Percentiles rank a stretch among this genome's conserved stretches.
phyloP scores from a whole-genome alignment of 2,329 filamentous ascomycete genomes.

The Cordyceps pruinosa region DNA sequence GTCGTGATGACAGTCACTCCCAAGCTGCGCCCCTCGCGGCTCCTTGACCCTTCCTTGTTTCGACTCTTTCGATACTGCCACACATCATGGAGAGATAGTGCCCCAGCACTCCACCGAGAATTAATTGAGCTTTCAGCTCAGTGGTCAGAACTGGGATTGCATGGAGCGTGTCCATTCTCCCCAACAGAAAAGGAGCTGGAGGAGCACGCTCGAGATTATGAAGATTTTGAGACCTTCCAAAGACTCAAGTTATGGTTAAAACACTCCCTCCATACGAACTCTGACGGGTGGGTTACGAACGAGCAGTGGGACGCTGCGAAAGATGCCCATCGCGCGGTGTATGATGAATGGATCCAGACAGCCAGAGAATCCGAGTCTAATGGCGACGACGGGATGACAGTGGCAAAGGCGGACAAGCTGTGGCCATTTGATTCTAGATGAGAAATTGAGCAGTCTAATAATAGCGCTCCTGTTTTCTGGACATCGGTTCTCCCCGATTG shows the following conservation, averaged over 20 bases:
- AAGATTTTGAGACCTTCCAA: not conserved
- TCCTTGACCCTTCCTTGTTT: not conserved
- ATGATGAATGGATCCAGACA: not conserved
- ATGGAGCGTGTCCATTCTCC: not conserved
- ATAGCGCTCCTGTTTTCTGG: too few species aligned
- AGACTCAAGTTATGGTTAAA: not conserved
- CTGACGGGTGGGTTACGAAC: not conserved
- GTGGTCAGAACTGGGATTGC: not conserved
- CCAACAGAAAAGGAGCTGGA: not conserved
- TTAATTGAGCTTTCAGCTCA: not conserved
- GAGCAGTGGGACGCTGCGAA: not conserved
- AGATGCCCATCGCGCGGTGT: not conserved
- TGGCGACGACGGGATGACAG: not conserved
- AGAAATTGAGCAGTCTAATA: too few species aligned
- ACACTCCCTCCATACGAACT: not conserved
- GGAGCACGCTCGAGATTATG: not conserved
- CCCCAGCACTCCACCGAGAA: not conserved
- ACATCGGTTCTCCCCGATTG: too few species aligned
- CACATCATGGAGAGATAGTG: not conserved
- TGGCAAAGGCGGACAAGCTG: not conserved
- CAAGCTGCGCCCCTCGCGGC: not conserved
- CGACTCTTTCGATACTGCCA: not conserved
- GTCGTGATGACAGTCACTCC: not conserved
- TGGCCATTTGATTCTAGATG: not conserved
- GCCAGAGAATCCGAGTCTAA: not conserved